Evolutionary conservation across 257 asterid genomes (phyloP).

Genomic region (Capsicum rhomboideum): DNA sequence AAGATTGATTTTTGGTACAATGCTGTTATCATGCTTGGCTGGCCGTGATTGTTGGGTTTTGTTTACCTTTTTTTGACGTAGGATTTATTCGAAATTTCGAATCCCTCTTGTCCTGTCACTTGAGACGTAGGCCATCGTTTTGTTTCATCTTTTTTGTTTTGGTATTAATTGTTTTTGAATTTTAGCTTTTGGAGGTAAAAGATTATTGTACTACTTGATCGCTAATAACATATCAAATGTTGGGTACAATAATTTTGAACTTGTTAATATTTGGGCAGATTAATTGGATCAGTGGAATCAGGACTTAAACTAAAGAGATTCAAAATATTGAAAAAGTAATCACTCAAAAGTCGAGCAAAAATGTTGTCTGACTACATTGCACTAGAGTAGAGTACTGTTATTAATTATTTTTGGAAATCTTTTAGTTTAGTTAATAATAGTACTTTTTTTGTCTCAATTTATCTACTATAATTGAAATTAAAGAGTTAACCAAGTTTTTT

Average conservation of each 20-base stretch:
- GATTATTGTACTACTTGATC: neutral
- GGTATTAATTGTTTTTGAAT: neutral
- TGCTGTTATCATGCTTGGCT: neutral
- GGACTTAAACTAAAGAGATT: too few species aligned
- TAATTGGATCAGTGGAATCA: too few species aligned
- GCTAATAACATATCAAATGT: neutral
- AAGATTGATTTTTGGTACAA: neutral
- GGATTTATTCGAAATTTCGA: neutral
- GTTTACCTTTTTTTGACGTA: neutral
- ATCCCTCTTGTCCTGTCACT: neutral
- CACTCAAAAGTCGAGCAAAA: too few species aligned
- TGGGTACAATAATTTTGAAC: neutral
- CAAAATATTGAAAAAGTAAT: too few species aligned
- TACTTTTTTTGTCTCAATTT: too few species aligned
- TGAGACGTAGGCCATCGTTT: neutral
- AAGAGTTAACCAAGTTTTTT: too few species aligned
- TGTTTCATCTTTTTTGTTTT: neutral
- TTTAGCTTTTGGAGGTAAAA: neutral
- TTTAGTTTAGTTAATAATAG: too few species aligned
- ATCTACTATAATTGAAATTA: too few species aligned
- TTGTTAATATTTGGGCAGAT: neutral
- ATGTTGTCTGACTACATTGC: too few species aligned
- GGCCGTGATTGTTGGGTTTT: conserved; percentile 1
- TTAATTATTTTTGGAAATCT: too few species aligned
- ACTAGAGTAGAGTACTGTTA: neutral